Base-by-base conservation (phyloP, 2,329 filamentous ascomycete species). In the Huntiella savannae region DNA sequence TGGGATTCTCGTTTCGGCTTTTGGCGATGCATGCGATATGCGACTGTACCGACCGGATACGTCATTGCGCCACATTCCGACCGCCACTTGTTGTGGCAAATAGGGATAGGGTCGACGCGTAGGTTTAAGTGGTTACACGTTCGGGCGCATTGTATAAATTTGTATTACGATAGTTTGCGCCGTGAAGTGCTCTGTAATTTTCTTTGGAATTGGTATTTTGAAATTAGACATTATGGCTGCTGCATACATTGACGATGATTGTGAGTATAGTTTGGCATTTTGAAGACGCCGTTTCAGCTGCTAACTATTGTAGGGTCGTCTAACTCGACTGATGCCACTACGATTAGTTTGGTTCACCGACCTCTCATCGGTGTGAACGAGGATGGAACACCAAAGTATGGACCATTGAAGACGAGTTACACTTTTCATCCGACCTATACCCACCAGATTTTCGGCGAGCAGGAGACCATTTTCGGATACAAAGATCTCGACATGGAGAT, bases 381-480 rank as follows among this genome's bases (percentile, higher is more conserved):
- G 13, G 61, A 62, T 5, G 66, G 67, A 52, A 57, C 71, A 43
- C 74, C 34, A 33, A 43, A 34, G n/a, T 43, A 43, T 15, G 43
- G 36, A 7, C 43, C 19, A 33, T 33, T 72, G 54, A 40, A 47
- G 72, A 70, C 32, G 19, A 63, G 79, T 54, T 70, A 73, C 19
- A 71, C 73, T 22, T 96, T 98, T 61, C 71, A 83, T 50, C 92
- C 91, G 0, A 73, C 75, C 57, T 92, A 87, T 60, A 95, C 88
- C 13, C 94, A 96, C 61, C 68, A 84, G 1, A 81, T 98, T 52
- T 95, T 96, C 54, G 85, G 85, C 56, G 81, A 96, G n/a, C 79
- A 91, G 6, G 86, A 98, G 61, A 73, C 71, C 28, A 88, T 96
- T 52, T 87, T 93, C 55, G 88, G 88, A 34, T 94, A 95, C 67